Evolutionary conservation across 2,329 filamentous ascomycete genomes (phyloP).

Genomic region (Calonectria ilicicola): DNA sequence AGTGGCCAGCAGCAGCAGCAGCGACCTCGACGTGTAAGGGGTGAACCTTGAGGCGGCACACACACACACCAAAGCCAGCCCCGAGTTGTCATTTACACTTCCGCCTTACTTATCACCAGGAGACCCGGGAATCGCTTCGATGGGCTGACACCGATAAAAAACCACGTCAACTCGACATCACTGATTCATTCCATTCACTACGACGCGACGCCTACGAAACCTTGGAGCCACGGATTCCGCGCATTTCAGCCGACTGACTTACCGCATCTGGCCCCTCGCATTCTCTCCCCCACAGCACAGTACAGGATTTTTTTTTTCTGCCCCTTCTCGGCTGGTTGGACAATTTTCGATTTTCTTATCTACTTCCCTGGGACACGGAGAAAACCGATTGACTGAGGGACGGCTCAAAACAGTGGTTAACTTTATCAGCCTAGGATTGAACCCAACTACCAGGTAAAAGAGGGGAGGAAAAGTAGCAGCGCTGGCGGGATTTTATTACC

Average conservation of each 20-base stretch:
- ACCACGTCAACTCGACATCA: not conserved
- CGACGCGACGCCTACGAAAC: not conserved
- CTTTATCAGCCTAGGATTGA: not conserved
- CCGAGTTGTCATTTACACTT: constrained; percentile 3
- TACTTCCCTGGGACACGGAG: not conserved
- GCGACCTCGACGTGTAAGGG: constrained; percentile 4
- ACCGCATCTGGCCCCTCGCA: not conserved
- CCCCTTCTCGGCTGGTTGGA: not conserved
- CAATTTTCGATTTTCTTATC: not conserved
- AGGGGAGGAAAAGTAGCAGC: constrained; percentile 15
- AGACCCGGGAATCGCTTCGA: not conserved
- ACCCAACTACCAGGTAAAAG: constrained; percentile 9
- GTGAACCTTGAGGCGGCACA: not conserved
- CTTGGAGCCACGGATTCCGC: not conserved
- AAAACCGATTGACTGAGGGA: not conserved
- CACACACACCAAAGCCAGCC: not conserved
- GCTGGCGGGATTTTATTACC: constrained; percentile 35
- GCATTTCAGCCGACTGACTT: not conserved
- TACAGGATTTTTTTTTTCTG: not conserved
- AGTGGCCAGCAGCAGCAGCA: constrained; percentile 2
- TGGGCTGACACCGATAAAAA: constrained; percentile 1
- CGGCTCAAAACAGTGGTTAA: not conserved
- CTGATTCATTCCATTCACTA: not conserved
- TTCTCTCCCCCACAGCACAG: not conserved
- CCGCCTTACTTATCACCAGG: constrained; percentile 3